Conservation (phyloP, 75 land plant species). For the Picea glauca region DNA sequence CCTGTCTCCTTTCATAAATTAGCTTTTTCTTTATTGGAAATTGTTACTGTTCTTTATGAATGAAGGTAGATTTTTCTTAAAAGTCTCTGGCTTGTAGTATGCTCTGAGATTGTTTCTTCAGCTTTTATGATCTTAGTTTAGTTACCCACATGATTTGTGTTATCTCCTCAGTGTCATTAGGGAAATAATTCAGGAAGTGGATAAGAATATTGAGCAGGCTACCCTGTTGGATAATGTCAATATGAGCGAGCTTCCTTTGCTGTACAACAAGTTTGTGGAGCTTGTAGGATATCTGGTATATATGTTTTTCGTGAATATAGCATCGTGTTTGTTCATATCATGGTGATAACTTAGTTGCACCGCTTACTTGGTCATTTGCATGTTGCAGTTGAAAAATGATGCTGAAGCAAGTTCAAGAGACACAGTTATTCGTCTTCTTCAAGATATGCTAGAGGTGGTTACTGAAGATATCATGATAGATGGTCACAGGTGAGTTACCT, state of each 20-base stretch:
- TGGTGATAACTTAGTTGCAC: neutral
- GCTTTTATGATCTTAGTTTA: neutral
- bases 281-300: constrained; percentile 30
- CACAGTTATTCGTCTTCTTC: constrained; percentile 31
- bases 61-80: too few species aligned
- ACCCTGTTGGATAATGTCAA: constrained; percentile 20
- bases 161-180: constrained; percentile 34
- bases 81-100: too few species aligned
- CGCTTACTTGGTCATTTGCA: neutral
- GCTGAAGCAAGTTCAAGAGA: constrained; percentile 8
- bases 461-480: constrained; percentile 39
- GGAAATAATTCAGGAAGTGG: constrained; percentile 11
- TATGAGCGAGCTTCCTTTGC: constrained; percentile 22
- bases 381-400: neutral
- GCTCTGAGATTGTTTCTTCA: too few species aligned
- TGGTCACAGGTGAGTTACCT: constrained; percentile 8
- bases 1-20: neutral
- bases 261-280: constrained; percentile 28
- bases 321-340: neutral
- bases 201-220: constrained; percentile 7
- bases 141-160: neutral
- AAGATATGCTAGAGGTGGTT: constrained; percentile 51
- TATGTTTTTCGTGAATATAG: neutral
- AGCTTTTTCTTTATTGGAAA: neutral
- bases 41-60: too few species aligned